phyloP scores from a whole-genome alignment of 352 stramenopile genomes.

The Globisporangium spiculum region DNA sequence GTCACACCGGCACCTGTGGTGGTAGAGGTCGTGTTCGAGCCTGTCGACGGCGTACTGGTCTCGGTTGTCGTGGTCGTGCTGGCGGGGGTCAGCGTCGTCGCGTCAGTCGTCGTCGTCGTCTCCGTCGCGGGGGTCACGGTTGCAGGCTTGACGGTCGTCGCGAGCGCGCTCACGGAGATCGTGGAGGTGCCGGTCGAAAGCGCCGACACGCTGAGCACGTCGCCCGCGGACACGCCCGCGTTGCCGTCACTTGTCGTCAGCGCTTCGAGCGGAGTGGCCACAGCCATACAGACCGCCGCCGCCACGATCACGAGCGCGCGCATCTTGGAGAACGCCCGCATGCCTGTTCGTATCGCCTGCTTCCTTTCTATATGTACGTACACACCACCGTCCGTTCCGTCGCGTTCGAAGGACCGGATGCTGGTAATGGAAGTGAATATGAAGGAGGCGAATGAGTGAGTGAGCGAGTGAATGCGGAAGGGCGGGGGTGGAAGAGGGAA shows the following conservation, averaged over 20 bases:
- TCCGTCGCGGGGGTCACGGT: background rate
- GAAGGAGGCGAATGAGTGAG: conserved; percentile 1
- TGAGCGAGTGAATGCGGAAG: background rate
- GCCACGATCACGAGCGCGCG: conserved; percentile 12
- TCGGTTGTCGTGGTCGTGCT: conserved; percentile 7
- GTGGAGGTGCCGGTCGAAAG: conserved; percentile 1
- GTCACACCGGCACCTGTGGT: conserved; percentile 24
- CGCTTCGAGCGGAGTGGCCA: background rate
- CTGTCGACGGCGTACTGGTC: conserved; percentile 3
- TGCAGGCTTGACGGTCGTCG: conserved; percentile 6
- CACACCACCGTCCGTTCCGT: background rate
- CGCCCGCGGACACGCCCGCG: conserved; percentile 8
- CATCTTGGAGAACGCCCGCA: conserved; percentile 13
- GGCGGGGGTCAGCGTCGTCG: conserved; percentile 7
- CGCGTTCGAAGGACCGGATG: background rate
- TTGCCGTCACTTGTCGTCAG: background rate
- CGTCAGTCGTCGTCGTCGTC: background rate
- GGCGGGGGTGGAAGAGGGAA: background rate
- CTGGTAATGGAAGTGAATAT: background rate
- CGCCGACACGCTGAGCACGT: conserved; percentile 11
- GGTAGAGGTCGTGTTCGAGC: conserved; percentile 15
- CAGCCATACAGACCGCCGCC: background rate
- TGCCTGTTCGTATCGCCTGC: background rate
- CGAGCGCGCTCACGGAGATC: conserved; percentile 13
- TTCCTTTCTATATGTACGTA: background rate